Conservation (phyloP, 2,329 filamentous ascomycete species). For the Sordariomycetes sp. region DNA sequence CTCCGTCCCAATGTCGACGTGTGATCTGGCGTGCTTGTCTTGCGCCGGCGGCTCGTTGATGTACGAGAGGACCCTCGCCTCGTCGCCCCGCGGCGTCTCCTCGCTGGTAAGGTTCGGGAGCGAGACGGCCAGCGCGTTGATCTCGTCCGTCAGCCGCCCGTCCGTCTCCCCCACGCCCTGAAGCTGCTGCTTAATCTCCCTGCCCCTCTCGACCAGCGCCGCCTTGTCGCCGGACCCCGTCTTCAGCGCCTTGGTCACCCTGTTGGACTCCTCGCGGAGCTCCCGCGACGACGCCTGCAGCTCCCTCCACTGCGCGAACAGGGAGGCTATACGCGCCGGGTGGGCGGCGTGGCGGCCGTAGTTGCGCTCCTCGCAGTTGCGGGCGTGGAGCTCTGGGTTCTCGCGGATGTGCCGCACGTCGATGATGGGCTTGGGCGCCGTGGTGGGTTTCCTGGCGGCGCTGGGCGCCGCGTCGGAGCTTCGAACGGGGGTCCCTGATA, state of each 20-base stretch:
- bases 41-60: slow-evolving; percentile 56
- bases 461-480: slow-evolving; percentile 8
- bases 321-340: slow-evolving; percentile 38
- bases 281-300: slow-evolving; percentile 46
- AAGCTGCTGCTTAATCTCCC: slow-evolving; percentile 49
- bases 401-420: slow-evolving; percentile 86
- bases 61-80: slow-evolving; percentile 55
- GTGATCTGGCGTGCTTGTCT: slow-evolving; percentile 38
- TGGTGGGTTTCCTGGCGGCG: slow-evolving; percentile 39
- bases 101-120: slow-evolving; percentile 78
- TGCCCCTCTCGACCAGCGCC: slow-evolving; percentile 49
- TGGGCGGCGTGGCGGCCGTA: slow-evolving; percentile 47
- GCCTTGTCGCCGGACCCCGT: slow-evolving; percentile 27
- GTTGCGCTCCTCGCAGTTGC: slow-evolving; percentile 77
- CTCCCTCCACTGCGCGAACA: slow-evolving; percentile 45
- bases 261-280: slow-evolving; percentile 54
- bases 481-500: neutral
- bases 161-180: slow-evolving; percentile 48
- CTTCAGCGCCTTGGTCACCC: slow-evolving; percentile 39
- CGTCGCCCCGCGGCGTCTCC: slow-evolving; percentile 57
- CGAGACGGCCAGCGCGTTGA: slow-evolving; percentile 60
- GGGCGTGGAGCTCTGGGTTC: slow-evolving; percentile 65
- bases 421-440: slow-evolving; percentile 65
- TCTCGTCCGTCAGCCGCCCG: slow-evolving; percentile 45
- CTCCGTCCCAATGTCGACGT: slow-evolving; percentile 74